A percentile compares a stretch with the other conserved stretches of the same genome.
Evolutionary conservation across 805 yeast genomes (phyloP).

Genomic region (Metschnikowia orientalis): DNA sequence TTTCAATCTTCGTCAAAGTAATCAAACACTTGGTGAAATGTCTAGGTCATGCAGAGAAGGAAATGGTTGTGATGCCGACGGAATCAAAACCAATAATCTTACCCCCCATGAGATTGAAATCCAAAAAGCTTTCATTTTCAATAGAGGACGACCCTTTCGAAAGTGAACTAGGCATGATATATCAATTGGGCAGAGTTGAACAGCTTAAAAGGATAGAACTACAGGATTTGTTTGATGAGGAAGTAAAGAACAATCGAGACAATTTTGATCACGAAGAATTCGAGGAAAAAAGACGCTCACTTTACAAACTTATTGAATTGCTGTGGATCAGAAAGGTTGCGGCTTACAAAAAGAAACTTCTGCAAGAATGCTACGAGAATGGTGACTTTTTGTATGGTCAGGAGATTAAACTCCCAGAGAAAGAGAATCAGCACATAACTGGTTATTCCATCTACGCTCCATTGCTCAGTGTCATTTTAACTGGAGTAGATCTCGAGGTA

Average conservation of each 20-base stretch:
- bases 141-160: conserved; percentile 47
- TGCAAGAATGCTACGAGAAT: conserved; percentile 14
- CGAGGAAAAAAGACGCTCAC: conserved; percentile 5
- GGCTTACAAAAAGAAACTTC: conserved; percentile 31
- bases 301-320: conserved; percentile 10
- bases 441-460: conserved; percentile 35
- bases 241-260: background rate
- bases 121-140: conserved; percentile 25
- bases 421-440: conserved; percentile 24
- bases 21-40: conserved; percentile 31
- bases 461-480: conserved; percentile 28
- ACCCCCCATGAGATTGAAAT: conserved; percentile 27
- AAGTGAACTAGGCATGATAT: conserved; percentile 36
- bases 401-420: conserved; percentile 20
- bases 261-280: background rate
- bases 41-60: conserved; percentile 19
- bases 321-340: conserved; percentile 66
- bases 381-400: conserved; percentile 32
- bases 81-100: conserved; percentile 25
- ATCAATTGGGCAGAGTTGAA: conserved; percentile 38
- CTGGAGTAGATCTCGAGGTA: conserved; percentile 23
- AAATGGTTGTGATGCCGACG: conserved; percentile 25
- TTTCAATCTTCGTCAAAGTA: conserved; percentile 31
- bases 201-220: conserved; percentile 37
- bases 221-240: conserved; percentile 19